Evolutionary conservation across 2,329 filamentous ascomycete species (phyloP).

Genomic region (Penicillium frequentans): DNA sequence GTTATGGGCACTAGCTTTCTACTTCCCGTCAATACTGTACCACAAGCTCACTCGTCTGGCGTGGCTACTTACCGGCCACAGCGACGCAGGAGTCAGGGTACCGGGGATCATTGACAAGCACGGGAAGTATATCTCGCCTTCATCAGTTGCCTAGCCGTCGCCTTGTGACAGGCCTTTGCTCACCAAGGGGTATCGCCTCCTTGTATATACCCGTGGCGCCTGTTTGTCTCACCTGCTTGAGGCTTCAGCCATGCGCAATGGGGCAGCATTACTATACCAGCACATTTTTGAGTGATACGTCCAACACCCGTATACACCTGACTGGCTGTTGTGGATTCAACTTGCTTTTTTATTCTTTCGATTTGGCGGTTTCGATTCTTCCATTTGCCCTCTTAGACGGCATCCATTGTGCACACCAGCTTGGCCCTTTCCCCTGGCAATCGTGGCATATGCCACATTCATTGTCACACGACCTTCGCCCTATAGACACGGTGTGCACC

Average conservation of each 20-base stretch:
- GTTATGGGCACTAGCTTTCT: constrained; percentile 37
- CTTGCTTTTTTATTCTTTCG: not conserved
- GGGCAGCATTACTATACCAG: not conserved
- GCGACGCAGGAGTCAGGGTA: constrained; percentile 27
- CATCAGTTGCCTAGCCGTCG: constrained; percentile 15
- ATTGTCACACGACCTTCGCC: constrained; percentile 12
- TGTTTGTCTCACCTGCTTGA: not conserved
- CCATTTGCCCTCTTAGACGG: not conserved
- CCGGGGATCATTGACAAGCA: constrained; percentile 29
- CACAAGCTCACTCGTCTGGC: constrained; percentile 35
- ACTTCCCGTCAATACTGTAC: constrained; percentile 39
- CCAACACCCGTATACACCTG: not conserved
- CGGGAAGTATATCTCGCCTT: constrained; percentile 15
- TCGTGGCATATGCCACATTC: constrained; percentile 5
- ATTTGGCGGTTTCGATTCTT: not conserved
- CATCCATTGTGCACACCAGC: not conserved
- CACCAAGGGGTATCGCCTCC: not conserved
- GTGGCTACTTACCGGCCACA: constrained; percentile 42
- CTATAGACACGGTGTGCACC: constrained; percentile 23
- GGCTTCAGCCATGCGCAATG: not conserved
- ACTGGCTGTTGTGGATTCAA: not conserved
- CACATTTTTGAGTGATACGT: not conserved
- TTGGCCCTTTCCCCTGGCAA: not conserved
- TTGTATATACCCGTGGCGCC: not conserved
- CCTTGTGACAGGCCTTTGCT: constrained; percentile 1